These are phyloP conservation scores for Coniosporium apollinis DNA, from an alignment of 495 filamentous ascomycete genomes.

Conservation along the genomic window DNA sequence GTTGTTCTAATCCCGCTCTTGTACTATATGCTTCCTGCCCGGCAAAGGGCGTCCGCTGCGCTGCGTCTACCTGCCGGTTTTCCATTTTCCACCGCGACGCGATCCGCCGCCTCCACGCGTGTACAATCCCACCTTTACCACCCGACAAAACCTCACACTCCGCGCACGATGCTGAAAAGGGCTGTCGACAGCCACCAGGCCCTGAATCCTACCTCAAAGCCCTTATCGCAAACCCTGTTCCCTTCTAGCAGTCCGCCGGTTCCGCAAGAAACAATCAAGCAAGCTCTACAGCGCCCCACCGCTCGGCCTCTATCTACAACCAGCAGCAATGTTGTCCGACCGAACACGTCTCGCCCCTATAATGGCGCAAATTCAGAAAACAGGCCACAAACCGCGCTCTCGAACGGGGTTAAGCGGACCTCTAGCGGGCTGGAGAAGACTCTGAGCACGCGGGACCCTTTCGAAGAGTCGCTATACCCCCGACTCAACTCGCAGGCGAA, in stretches of 20 bases:
- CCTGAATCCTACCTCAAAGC: not conserved
- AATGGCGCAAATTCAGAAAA: slow-evolving; percentile 3
- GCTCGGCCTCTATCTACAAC: slow-evolving; percentile 12
- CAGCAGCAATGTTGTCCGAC: slow-evolving; percentile 13
- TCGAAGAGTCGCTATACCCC: slow-evolving; percentile 11
- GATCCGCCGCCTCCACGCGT: too few species aligned
- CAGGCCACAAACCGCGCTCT: not conserved
- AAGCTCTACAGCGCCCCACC: not conserved
- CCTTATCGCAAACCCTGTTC: slow-evolving; percentile 6
- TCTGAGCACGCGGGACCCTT: slow-evolving; percentile 13
- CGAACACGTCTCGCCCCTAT: slow-evolving; percentile 3
- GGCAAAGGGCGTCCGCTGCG: too few species aligned
- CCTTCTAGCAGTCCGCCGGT: slow-evolving; percentile 7
- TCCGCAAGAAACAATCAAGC: not conserved
- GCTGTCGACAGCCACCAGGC: slow-evolving; percentile 12
- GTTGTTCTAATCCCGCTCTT: too few species aligned
- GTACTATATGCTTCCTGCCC: too few species aligned
- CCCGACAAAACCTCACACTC: too few species aligned
- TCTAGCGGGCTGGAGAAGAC: slow-evolving; percentile 24
- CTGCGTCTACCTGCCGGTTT: too few species aligned
- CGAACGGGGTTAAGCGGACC: slow-evolving; percentile 19
- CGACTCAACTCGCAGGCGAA: slow-evolving; percentile 7
- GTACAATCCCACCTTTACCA: too few species aligned
- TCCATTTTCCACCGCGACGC: too few species aligned
- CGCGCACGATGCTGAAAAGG: slow-evolving; percentile 10